Conservation (phyloP, 768 basidiomycete genomes). For the Tremella fuciformis region DNA sequence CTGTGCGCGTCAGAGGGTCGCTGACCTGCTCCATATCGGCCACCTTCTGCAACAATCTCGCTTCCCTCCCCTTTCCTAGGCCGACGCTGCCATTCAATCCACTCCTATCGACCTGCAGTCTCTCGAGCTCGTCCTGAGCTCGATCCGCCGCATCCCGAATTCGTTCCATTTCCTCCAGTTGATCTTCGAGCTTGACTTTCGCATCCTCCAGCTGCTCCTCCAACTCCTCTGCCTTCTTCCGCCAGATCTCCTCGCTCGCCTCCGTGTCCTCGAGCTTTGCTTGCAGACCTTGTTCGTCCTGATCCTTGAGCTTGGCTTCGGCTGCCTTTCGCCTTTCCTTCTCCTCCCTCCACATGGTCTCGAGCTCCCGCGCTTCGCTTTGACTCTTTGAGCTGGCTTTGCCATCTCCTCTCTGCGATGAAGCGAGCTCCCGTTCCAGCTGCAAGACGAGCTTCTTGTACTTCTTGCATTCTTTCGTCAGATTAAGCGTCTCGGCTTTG, state of each 20-base stretch:
- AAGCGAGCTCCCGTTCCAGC: slow-evolving; percentile 73
- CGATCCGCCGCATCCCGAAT: slow-evolving; percentile 37
- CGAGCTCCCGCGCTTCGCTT: slow-evolving; percentile 58
- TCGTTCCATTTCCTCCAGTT: slow-evolving; percentile 34
- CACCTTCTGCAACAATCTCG: slow-evolving; percentile 57
- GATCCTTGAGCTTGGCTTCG: slow-evolving; percentile 45
- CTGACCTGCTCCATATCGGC: slow-evolving; percentile 53
- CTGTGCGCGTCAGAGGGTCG: slow-evolving; percentile 6
- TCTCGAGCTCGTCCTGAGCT: slow-evolving; percentile 37
- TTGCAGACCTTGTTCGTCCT: slow-evolving; percentile 33
- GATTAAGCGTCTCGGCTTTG: slow-evolving; percentile 86
- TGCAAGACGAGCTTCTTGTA: slow-evolving; percentile 83
- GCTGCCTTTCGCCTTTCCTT: slow-evolving; percentile 60
- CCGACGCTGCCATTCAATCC: slow-evolving; percentile 47
- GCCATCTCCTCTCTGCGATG: slow-evolving; percentile 56
- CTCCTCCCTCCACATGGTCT: slow-evolving; percentile 60
- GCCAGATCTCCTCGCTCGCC: slow-evolving; percentile 67
- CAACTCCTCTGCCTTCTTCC: slow-evolving; percentile 53
- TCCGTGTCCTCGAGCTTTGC: slow-evolving; percentile 70
- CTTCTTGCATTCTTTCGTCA: slow-evolving; percentile 86
- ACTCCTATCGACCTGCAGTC: slow-evolving; percentile 17
- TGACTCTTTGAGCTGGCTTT: slow-evolving; percentile 38
- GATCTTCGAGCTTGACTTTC: slow-evolving; percentile 34
- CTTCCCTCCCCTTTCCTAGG: slow-evolving; percentile 54
- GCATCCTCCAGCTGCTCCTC: slow-evolving; percentile 51